Conservation (phyloP, 177 flowering plant species). For the Vitis hybrid region DNA sequence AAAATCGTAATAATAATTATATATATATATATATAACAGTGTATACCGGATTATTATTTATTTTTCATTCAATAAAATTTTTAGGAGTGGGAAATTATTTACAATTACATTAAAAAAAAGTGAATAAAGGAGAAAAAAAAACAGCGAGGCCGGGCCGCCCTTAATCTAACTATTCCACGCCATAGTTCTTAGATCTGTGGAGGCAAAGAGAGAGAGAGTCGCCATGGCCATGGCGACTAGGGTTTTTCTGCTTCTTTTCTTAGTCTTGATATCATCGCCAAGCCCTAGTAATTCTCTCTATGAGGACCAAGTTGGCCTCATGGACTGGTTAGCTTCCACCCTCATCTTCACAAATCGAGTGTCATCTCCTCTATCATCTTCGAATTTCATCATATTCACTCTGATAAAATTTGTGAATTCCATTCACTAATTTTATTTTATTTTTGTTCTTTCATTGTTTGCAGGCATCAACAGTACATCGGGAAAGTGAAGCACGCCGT, state of each 20-base stretch:
- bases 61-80: too few species aligned
- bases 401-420: background rate
- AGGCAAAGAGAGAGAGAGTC: conserved; percentile 17
- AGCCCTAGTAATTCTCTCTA: conserved; percentile 47
- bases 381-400: background rate
- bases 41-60: too few species aligned
- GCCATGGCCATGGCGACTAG: conserved; percentile 60
- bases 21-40: too few species aligned
- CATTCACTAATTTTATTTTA: background rate
- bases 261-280: conserved; percentile 32
- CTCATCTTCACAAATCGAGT: background rate
- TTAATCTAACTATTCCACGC: too few species aligned
- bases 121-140: too few species aligned
- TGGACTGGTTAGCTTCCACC: conserved; percentile 68
- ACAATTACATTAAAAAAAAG: too few species aligned
- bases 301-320: conserved; percentile 92
- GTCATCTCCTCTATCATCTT: background rate
- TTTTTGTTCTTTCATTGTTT: conserved; percentile 5
- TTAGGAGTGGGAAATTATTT: too few species aligned
- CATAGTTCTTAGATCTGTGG: background rate
- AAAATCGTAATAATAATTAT: too few species aligned
- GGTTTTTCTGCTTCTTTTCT: conserved; percentile 34
- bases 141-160: too few species aligned
- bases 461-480: conserved; percentile 91
- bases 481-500: conserved; percentile 94